Percentiles rank a stretch among this genome's conserved stretches.
Evolutionary conservation across 2,329 filamentous ascomycete genomes (phyloP).

Genomic region (Neoarthrinium moseri): DNA sequence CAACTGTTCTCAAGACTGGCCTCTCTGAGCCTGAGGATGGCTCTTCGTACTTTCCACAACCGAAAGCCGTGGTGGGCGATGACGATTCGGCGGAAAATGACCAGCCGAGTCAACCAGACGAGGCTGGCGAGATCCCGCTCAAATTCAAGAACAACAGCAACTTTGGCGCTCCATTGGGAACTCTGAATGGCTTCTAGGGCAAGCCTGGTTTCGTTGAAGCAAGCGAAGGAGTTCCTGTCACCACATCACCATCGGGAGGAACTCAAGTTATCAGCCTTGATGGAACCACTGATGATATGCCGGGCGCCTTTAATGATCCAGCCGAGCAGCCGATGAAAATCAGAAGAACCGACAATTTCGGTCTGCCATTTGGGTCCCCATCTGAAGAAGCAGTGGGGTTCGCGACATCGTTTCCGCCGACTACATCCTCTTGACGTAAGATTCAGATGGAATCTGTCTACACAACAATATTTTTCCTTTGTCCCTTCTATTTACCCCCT

Average conservation of each 20-base stretch:
- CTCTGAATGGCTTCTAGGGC: neutral
- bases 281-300: neutral
- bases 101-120: neutral
- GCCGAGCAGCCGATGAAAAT: slow-evolving; percentile 9
- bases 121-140: slow-evolving; percentile 9
- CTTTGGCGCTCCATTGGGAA: slow-evolving; percentile 12
- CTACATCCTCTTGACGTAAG: neutral
- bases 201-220: neutral
- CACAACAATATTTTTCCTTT: slow-evolving; percentile 7
- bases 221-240: neutral
- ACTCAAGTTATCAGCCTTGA: neutral
- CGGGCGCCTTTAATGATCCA: neutral
- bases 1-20: slow-evolving; percentile 32
- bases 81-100: neutral
- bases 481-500: neutral
- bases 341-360: slow-evolving; percentile 10
- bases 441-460: neutral
- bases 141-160: slow-evolving; percentile 11
- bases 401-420: neutral
- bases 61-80: neutral
- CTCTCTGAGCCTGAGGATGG: neutral
- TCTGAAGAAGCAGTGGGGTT: neutral
- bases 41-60: neutral
- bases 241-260: neutral
- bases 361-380: slow-evolving; percentile 6